Conservation (phyloP, 2,329 filamentous ascomycete genomes). For the Triangularia verruculosa region DNA sequence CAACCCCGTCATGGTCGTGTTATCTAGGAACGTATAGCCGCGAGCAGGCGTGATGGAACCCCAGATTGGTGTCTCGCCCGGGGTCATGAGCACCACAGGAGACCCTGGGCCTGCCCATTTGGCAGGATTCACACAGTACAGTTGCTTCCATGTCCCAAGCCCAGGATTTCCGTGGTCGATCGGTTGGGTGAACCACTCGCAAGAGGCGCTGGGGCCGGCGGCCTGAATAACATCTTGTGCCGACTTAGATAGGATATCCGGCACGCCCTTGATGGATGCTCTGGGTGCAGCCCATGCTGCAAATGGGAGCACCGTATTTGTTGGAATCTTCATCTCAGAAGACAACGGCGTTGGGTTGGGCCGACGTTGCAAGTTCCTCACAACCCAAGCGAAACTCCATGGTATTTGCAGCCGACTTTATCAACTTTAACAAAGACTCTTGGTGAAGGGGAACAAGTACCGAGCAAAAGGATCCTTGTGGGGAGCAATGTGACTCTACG, state of each 20-base stretch:
- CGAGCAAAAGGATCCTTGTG: conserved; percentile 16
- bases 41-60: conserved; percentile 13
- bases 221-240: conserved; percentile 11
- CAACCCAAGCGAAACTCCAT: neutral
- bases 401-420: neutral
- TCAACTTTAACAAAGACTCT: neutral
- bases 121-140: conserved; percentile 26
- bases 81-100: conserved; percentile 26
- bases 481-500: conserved; percentile 12
- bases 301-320: conserved; percentile 17
- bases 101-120: conserved; percentile 26
- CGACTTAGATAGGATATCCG: conserved; percentile 10
- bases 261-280: conserved; percentile 12
- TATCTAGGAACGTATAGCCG: conserved; percentile 22
- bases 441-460: conserved; percentile 15
- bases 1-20: conserved; percentile 24
- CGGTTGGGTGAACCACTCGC: conserved; percentile 26
- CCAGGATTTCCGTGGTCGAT: conserved; percentile 25
- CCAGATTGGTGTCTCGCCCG: conserved; percentile 19
- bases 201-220: conserved; percentile 12
- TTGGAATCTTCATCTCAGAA: conserved; percentile 21
- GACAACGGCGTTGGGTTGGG: neutral
- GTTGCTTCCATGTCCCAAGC: conserved; percentile 23
- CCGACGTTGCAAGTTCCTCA: too few relatives aligned
- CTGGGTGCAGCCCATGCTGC: conserved; percentile 21